Percentiles rank a stretch among this genome's conserved stretches.
Conservation (phyloP, 2,329 filamentous ascomycete species). For the Fusarium sp. region DNA sequence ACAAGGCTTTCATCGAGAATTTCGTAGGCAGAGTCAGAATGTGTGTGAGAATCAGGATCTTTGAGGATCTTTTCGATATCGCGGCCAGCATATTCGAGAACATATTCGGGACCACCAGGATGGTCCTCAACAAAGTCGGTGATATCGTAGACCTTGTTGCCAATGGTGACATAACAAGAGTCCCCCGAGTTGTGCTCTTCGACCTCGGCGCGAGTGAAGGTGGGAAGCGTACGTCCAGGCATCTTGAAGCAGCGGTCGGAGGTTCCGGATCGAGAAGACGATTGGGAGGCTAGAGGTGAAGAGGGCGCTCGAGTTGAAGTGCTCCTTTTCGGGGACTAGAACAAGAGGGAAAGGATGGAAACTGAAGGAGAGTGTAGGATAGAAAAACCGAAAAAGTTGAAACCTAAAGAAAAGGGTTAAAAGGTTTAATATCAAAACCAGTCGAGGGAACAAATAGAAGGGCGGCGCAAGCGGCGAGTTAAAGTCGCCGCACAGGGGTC, state of each 20-base stretch:
- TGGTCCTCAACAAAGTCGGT: conserved; percentile 92
- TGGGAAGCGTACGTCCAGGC: conserved; percentile 85
- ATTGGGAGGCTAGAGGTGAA: conserved; percentile 16
- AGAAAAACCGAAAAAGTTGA: conserved; percentile 6
- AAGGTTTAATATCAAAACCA: conserved; percentile 30
- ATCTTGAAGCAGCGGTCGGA: conserved; percentile 60
- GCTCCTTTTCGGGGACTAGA: conserved; percentile 23
- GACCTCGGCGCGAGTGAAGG: conserved; percentile 83
- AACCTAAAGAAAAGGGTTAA: conserved; percentile 22
- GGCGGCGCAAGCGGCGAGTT: conserved; percentile 32
- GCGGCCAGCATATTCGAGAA: conserved; percentile 90
- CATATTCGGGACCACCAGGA: conserved; percentile 88
- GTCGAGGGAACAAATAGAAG: conserved; percentile 26
- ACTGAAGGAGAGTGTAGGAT: conserved; percentile 19
- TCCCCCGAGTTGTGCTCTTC: conserved; percentile 80
- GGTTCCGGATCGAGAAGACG: conserved; percentile 10
- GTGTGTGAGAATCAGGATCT: conserved; percentile 83
- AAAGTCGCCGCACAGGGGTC: conserved; percentile 44
- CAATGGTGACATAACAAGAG: conserved; percentile 94
- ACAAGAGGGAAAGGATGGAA: background rate
- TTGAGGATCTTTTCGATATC: conserved; percentile 86
- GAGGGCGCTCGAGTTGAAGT: conserved; percentile 22
- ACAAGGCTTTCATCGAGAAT: conserved; percentile 89
- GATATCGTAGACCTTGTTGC: conserved; percentile 92
- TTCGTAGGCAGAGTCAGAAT: conserved; percentile 95